Conservation (phyloP, 768 basidiomycete genomes). For the Dioszegia hungarica region DNA sequence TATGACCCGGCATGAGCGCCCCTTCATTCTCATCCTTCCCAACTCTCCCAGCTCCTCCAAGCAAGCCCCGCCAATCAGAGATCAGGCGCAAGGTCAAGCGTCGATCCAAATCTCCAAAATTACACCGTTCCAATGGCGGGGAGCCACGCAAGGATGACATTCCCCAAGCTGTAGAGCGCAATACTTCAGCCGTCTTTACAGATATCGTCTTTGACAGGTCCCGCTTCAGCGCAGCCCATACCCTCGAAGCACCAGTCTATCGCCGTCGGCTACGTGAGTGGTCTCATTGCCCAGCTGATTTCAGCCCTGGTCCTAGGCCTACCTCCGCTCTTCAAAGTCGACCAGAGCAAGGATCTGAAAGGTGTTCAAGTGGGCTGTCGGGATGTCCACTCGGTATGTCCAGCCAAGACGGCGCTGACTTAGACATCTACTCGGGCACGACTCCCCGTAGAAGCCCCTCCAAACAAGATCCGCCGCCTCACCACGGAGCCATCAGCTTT, state of each 20-base stretch:
- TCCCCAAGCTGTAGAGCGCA: too few relatives aligned
- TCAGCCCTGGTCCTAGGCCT: neutral
- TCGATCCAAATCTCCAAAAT: too few relatives aligned
- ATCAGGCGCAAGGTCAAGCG: too few relatives aligned
- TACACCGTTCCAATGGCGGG: too few relatives aligned
- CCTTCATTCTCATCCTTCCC: too few relatives aligned
- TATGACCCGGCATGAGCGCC: too few relatives aligned
- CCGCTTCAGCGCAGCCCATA: neutral
- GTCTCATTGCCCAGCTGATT: neutral
- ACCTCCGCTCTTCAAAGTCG: neutral
- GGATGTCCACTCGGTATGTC: neutral
- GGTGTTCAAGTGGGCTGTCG: neutral
- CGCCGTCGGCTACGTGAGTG: neutral
- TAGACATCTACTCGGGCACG: neutral
- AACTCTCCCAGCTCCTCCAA: too few relatives aligned
- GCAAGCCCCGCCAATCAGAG: too few relatives aligned
- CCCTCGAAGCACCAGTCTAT: neutral
- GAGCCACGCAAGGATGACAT: too few relatives aligned
- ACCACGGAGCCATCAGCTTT: neutral
- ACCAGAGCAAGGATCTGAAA: neutral
- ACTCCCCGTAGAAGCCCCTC: neutral
- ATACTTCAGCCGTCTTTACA: too few relatives aligned
- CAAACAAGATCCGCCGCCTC: neutral
- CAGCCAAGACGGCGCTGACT: neutral
- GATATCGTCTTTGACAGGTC: constrained; percentile 1